Percentiles rank a stretch among this genome's conserved stretches.
These are phyloP conservation scores for Pyronema omphalodes DNA, from an alignment of 495 filamentous ascomycete genomes.

Conservation along the genomic window DNA sequence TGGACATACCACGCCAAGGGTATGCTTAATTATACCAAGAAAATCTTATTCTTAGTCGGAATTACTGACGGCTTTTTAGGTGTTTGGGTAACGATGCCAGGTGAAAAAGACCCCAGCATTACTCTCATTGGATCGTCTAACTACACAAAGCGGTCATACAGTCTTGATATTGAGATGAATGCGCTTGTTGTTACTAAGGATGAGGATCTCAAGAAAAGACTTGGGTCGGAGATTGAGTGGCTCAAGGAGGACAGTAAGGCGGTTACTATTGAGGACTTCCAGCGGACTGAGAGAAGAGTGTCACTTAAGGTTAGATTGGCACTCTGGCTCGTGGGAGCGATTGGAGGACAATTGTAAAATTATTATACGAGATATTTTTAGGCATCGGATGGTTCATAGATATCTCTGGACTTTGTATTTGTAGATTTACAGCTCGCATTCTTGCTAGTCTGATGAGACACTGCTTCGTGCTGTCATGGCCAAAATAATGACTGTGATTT, in stretches of 20 bases:
- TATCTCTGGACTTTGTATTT: no score
- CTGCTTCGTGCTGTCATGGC: no score
- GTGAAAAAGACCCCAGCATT: slow-evolving; percentile 42
- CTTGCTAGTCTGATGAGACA: no score
- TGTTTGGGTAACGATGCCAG: slow-evolving; percentile 67
- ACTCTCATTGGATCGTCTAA: slow-evolving; percentile 82
- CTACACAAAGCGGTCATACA: slow-evolving; percentile 87
- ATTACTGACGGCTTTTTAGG: slow-evolving; percentile 22
- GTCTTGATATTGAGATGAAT: slow-evolving; percentile 75
- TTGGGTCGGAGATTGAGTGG: slow-evolving; percentile 62
- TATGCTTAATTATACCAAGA: slow-evolving; percentile 1
- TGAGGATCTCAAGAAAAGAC: slow-evolving; percentile 46
- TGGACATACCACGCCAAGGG: slow-evolving; percentile 98
- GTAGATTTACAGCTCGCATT: no score
- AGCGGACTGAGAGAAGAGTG: slow-evolving; percentile 61
- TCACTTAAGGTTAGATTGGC: slow-evolving; percentile 68
- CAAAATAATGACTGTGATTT: no score
- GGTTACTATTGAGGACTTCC: slow-evolving; percentile 56
- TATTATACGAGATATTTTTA: not conserved
- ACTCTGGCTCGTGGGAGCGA: slow-evolving; percentile 50
- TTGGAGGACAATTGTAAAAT: slow-evolving; percentile 17
- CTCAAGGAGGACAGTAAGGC: slow-evolving; percentile 50
- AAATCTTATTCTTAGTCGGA: not conserved
- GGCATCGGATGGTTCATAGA: no score
- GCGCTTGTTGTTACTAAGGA: slow-evolving; percentile 69